Percentiles rank a stretch among this genome's conserved stretches.
These are phyloP conservation scores for maize (Zea mays) DNA, from an alignment of 176 grass and related monocot genomes.

Conservation along the genomic window DNA sequence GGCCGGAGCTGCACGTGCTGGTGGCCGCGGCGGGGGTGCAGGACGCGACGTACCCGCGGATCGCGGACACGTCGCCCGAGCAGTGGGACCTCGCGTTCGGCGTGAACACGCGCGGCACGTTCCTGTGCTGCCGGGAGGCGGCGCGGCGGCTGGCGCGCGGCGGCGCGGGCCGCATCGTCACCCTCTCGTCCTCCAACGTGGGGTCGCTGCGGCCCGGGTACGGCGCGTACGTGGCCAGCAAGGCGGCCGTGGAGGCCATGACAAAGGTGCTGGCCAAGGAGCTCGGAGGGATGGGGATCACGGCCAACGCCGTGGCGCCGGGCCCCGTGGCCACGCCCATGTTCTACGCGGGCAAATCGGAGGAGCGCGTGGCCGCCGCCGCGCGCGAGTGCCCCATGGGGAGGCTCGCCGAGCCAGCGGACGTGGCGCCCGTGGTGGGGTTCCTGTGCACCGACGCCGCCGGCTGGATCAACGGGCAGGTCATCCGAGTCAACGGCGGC, in stretches of 20 bases:
- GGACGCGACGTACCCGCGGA: conserved; percentile 35
- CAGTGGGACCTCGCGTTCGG: conserved; percentile 47
- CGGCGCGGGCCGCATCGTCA: conserved; percentile 47
- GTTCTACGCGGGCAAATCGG: conserved; percentile 59
- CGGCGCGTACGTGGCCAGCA: conserved; percentile 55
- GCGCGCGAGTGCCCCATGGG: conserved; percentile 39
- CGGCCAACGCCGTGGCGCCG: conserved; percentile 65
- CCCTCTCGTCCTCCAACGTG: conserved; percentile 50
- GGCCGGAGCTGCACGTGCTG: conserved; percentile 39
- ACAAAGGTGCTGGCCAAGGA: conserved; percentile 64
- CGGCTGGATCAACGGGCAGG: conserved; percentile 62
- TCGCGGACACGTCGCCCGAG: conserved; percentile 43
- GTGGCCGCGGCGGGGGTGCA: conserved; percentile 46
- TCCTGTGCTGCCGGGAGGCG: conserved; percentile 56
- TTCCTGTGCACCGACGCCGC: conserved; percentile 50
- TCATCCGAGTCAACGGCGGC: conserved; percentile 64
- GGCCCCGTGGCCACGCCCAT: conserved; percentile 49
- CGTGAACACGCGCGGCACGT: conserved; percentile 49
- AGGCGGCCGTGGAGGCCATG: conserved; percentile 63
- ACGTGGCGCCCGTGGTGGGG: conserved; percentile 64
- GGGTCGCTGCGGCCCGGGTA: conserved; percentile 48
- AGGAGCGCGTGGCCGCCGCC: conserved; percentile 41
- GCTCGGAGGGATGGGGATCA: conserved; percentile 53
- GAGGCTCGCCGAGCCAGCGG: conserved; percentile 50
- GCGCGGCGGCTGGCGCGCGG: conserved; percentile 34